These are phyloP conservation scores for Lycium ferocissimum DNA, from an alignment of 257 asterid genomes.

Conservation along the genomic window DNA sequence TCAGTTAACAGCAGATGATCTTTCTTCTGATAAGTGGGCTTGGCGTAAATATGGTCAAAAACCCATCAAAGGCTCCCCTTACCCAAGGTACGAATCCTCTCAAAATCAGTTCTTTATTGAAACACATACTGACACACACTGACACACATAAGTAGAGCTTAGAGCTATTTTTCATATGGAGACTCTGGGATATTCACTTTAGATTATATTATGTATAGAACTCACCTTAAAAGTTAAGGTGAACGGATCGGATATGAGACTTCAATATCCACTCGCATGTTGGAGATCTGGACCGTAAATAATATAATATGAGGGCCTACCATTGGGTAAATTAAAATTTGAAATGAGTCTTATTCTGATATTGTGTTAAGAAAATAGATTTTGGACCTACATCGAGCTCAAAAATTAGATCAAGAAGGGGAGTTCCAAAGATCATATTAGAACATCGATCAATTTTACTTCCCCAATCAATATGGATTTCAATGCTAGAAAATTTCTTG, in stretches of 20 bases:
- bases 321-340: too few relatives aligned
- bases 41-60: constrained; percentile 99
- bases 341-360: not conserved
- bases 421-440: too few relatives aligned
- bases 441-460: too few relatives aligned
- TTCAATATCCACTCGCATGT: not conserved
- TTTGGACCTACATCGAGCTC: not conserved
- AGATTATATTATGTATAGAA: not conserved
- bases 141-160: not conserved
- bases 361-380: not conserved
- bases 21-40: constrained; percentile 90
- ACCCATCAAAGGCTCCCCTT: constrained; percentile 95
- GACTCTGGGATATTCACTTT: too few relatives aligned
- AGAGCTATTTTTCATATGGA: too few relatives aligned
- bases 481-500: too few relatives aligned
- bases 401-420: not conserved
- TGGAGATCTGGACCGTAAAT: not conserved
- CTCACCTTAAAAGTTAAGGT: not conserved
- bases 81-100: constrained; percentile 67
- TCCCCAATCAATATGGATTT: too few relatives aligned
- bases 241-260: not conserved
- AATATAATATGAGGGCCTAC: not conserved
- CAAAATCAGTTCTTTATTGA: too few relatives aligned
- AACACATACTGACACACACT: too few relatives aligned
- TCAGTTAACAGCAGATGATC: constrained; percentile 71